These are phyloP conservation scores for Acer yangbiense DNA, from an alignment of 345 rosid species.

Conservation along the genomic window DNA sequence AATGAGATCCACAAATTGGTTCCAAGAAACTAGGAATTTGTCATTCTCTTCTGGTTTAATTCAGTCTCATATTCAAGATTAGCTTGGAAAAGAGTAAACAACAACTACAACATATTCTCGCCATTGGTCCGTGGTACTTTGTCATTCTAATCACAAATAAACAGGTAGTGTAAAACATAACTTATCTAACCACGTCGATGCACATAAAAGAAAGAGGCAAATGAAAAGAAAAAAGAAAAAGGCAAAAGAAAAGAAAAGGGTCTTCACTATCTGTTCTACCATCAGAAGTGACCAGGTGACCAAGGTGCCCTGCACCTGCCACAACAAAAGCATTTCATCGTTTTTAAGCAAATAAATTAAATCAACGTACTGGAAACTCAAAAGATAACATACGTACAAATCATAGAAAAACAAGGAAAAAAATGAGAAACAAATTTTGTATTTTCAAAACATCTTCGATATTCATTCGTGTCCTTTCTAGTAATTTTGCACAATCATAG, in stretches of 20 bases:
- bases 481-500: no score
- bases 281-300: conserved; percentile 29
- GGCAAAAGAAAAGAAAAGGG: conserved; percentile 17
- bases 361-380: neutral
- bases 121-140: conserved; percentile 43
- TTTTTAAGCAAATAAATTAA: neutral
- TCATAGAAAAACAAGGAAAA: neutral
- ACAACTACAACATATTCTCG: conserved; percentile 49
- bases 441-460: no score
- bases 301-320: conserved; percentile 48
- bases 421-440: no score
- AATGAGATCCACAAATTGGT: neutral
- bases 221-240: no score
- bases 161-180: conserved; percentile 34
- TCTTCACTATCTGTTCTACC: conserved; percentile 51
- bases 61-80: conserved; percentile 27
- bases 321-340: conserved; percentile 2
- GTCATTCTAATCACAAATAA: conserved; percentile 44
- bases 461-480: no score
- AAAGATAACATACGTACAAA: neutral
- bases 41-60: conserved; percentile 33
- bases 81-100: conserved; percentile 29
- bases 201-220: conserved; percentile 31
- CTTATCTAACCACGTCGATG: conserved; percentile 50
- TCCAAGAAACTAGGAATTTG: conserved; percentile 18